These are phyloP conservation scores for Diaporthe nobilis DNA, from an alignment of 2,329 filamentous ascomycete genomes.

Conservation along the genomic window DNA sequence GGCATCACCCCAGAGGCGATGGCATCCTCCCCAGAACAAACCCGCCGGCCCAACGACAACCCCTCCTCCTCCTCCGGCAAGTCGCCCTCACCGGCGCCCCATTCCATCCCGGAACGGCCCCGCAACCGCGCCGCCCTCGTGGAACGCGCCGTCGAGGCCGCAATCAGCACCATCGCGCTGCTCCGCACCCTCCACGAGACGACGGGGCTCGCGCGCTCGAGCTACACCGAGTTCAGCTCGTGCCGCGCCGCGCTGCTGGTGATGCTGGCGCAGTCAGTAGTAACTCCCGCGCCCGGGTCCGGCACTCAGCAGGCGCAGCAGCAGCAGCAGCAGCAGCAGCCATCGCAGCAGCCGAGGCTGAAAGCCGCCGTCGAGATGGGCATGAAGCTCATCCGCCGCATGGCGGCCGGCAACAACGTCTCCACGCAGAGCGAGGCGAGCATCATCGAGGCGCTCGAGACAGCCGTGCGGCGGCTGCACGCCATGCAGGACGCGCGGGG, in stretches of 20 bases:
- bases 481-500: constrained; percentile 38
- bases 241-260: constrained; percentile 68
- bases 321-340: background rate
- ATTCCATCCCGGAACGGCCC: background rate
- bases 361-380: constrained; percentile 38
- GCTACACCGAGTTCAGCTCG: constrained; percentile 69
- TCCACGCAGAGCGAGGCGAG: constrained; percentile 41
- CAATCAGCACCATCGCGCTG: constrained; percentile 64
- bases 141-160: constrained; percentile 66
- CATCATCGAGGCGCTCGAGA: constrained; percentile 41
- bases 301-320: background rate
- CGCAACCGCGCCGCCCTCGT: constrained; percentile 53
- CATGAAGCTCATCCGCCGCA: constrained; percentile 40
- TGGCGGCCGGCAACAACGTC: constrained; percentile 40
- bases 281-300: background rate
- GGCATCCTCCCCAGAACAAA: constrained; percentile 17
- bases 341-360: background rate
- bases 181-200: constrained; percentile 64
- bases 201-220: constrained; percentile 67
- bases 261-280: constrained; percentile 44
- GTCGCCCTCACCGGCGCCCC: background rate
- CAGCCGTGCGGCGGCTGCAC: constrained; percentile 39
- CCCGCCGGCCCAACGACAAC: background rate
- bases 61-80: background rate
- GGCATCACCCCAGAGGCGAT: constrained; percentile 20